A percentile compares a stretch with the other conserved stretches of the same genome.
phyloP scores from a whole-genome alignment of 1,284 basidiomycete species.

The Puccinia coronata region DNA sequence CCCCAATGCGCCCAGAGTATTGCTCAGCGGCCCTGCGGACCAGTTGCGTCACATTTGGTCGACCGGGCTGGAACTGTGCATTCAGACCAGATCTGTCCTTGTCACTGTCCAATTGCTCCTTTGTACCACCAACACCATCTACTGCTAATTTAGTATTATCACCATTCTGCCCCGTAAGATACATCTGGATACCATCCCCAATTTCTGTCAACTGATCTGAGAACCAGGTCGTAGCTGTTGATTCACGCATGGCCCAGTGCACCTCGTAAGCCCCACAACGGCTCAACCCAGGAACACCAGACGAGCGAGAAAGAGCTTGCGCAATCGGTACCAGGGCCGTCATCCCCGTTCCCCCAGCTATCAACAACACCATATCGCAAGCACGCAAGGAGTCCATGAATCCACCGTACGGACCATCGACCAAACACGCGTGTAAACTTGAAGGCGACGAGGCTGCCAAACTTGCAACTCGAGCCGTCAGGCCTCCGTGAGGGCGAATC shows the following conservation, averaged over 20 bases:
- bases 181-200: background rate
- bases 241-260: conserved; percentile 33
- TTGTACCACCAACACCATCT: no score
- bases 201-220: conserved; percentile 21
- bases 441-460: conserved; percentile 48
- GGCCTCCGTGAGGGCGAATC: conserved; percentile 57
- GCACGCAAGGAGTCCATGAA: conserved; percentile 56
- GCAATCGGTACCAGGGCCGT: conserved; percentile 44
- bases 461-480: conserved; percentile 56
- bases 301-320: background rate
- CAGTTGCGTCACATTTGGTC: conserved; percentile 10
- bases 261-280: background rate
- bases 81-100: background rate
- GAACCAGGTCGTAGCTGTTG: conserved; percentile 13
- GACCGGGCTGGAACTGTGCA: background rate
- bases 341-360: conserved; percentile 61
- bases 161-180: background rate
- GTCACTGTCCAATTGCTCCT: no score
- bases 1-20: conserved; percentile 24
- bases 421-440: conserved; percentile 56
- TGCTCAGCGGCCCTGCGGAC: background rate
- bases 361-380: conserved; percentile 59
- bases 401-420: conserved; percentile 62
- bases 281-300: background rate
- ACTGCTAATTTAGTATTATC: no score